phyloP scores from a whole-genome alignment of 2,329 filamentous ascomycete species.

The Fusarium bactridioides region DNA sequence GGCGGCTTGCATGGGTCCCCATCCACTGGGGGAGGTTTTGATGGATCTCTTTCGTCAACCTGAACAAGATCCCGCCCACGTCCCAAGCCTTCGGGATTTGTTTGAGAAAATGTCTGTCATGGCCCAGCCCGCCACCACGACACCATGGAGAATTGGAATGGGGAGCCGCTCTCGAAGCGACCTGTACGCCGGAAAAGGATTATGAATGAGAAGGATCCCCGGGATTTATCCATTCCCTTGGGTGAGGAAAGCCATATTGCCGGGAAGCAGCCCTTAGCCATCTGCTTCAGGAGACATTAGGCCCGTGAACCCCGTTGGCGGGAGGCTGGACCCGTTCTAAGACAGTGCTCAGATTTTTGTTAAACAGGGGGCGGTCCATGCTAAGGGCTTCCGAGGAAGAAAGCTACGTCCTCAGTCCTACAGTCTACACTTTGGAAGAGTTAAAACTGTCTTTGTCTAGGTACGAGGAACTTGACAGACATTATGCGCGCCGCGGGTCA shows the following conservation, averaged over 20 bases:
- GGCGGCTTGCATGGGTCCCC: constrained; percentile 43
- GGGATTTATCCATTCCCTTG: constrained; percentile 19
- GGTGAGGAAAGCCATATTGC: constrained; percentile 28
- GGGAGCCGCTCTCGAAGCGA: constrained; percentile 2
- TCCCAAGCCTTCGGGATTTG: constrained; percentile 43
- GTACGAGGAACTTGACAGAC: constrained; percentile 20
- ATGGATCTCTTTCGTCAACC: constrained; percentile 37
- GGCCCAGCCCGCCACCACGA: constrained; percentile 28
- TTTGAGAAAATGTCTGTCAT: constrained; percentile 21
- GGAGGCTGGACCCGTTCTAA: constrained; percentile 25
- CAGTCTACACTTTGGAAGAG: background rate
- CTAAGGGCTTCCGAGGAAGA: background rate
- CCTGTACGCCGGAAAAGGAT: constrained; percentile 7
- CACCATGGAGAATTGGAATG: constrained; percentile 15
- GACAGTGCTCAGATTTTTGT: constrained; percentile 24
- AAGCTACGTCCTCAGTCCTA: constrained; percentile 1
- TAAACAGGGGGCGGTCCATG: constrained; percentile 14
- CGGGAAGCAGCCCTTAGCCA: constrained; percentile 22
- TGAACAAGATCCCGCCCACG: constrained; percentile 41
- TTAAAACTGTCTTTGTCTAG: background rate
- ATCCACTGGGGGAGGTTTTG: constrained; percentile 33
- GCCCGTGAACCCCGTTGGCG: constrained; percentile 29
- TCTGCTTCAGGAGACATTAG: constrained; percentile 2
- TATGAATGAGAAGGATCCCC: background rate
- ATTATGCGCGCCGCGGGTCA: constrained; percentile 26